A percentile compares a stretch with the other conserved stretches of the same genome.
phyloP scores from a whole-genome alignment of 2,329 filamentous ascomycete genomes.

The Penicillium palitans region DNA sequence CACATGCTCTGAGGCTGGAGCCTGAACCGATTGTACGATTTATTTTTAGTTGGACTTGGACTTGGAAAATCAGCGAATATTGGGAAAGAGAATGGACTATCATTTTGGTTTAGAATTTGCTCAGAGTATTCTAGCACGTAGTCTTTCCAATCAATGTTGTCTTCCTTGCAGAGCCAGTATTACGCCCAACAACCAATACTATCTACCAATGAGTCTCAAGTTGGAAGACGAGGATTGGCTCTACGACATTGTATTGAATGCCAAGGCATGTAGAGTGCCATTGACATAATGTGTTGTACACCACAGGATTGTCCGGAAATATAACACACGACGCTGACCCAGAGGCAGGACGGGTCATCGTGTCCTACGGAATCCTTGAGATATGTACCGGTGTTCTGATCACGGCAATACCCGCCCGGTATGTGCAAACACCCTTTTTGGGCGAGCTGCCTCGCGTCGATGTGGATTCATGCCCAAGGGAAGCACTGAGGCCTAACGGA shows the following conservation, averaged over 20 bases:
- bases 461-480: conserved; percentile 23
- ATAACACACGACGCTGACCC: conserved; percentile 1
- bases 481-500: conserved; percentile 24
- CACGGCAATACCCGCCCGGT: conserved; percentile 2
- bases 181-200: background rate
- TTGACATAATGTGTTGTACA: background rate
- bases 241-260: background rate
- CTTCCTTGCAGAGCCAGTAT: background rate
- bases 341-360: background rate
- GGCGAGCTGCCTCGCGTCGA: conserved; percentile 15
- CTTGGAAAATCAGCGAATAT: background rate
- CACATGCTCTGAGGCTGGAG: conserved; percentile 3
- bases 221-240: background rate
- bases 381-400: conserved; percentile 4
- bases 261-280: background rate
- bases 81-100: background rate
- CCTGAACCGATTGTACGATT: background rate
- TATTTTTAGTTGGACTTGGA: conserved; percentile 1
- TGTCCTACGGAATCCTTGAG: background rate
- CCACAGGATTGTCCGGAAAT: background rate
- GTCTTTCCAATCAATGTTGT: background rate
- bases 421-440: conserved; percentile 11
- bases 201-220: background rate
- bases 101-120: background rate
- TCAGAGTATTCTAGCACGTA: background rate